A percentile compares a stretch with the other conserved stretches of the same genome.
phyloP scores from a whole-genome alignment of 441 rosid genomes.

The Hura crepitans region DNA sequence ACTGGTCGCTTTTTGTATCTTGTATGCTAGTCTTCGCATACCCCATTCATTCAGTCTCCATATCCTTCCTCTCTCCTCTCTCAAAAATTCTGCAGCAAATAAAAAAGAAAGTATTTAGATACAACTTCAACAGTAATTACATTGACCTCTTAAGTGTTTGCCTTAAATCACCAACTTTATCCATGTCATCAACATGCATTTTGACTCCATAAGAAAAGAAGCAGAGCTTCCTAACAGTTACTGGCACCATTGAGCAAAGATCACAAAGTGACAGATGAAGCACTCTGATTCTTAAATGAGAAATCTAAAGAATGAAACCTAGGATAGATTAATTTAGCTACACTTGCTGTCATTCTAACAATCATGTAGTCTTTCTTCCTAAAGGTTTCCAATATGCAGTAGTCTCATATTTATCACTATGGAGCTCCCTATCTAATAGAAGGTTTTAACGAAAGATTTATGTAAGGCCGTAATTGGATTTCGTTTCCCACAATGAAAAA shows the following conservation, averaged over 20 bases:
- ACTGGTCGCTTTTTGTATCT: conserved; percentile 64
- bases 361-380: too few species aligned
- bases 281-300: background rate
- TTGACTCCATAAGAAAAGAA: background rate
- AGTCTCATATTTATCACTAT: background rate
- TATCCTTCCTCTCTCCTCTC: conserved; percentile 72
- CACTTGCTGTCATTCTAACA: too few species aligned
- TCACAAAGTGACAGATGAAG: background rate
- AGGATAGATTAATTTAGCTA: too few species aligned
- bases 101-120: conserved; percentile 1
- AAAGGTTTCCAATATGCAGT: too few species aligned
- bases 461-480: too few species aligned
- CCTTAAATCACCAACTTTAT: too few species aligned
- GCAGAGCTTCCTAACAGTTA: background rate
- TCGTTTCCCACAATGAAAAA: too few species aligned
- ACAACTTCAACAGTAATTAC: background rate
- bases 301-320: too few species aligned
- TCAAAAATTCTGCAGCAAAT: conserved; percentile 51
- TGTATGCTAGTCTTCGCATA: conserved; percentile 77
- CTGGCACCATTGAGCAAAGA: background rate
- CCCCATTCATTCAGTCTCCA: conserved; percentile 96
- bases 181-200: background rate
- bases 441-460: too few species aligned
- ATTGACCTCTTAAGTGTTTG: too few species aligned
- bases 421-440: too few species aligned